Evolutionary conservation across 2,329 filamentous ascomycete genomes (phyloP).

Genomic region (Trichoderma breve): DNA sequence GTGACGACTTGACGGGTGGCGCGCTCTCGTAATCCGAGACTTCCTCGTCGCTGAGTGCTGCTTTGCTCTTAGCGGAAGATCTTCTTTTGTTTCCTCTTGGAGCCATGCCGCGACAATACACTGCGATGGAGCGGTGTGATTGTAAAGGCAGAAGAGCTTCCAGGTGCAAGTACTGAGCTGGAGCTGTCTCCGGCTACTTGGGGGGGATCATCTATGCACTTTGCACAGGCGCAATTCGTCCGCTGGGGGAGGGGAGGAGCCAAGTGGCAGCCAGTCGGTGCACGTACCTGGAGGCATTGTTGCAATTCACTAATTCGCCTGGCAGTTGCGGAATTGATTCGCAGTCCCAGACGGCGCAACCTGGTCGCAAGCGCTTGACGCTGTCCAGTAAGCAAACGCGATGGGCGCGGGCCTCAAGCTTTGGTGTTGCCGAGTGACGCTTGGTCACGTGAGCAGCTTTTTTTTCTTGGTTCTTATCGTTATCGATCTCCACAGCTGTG

Average conservation of each 20-base stretch:
- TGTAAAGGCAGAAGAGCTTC: background rate
- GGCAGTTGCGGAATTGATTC: background rate
- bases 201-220: background rate
- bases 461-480: background rate
- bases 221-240: background rate
- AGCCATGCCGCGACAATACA: conserved; percentile 13
- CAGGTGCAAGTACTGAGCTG: background rate
- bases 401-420: conserved; percentile 3
- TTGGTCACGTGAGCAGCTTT: background rate
- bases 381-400: conserved; percentile 18
- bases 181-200: background rate
- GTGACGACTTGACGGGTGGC: conserved; percentile 26
- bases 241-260: background rate
- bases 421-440: conserved; percentile 14
- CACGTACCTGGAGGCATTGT: conserved; percentile 23
- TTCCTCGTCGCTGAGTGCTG: conserved; percentile 40
- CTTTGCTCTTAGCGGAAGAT: conserved; percentile 23
- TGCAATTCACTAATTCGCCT: background rate
- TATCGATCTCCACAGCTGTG: background rate
- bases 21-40: conserved; percentile 33
- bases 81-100: conserved; percentile 13
- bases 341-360: conserved; percentile 13
- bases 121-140: background rate
- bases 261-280: background rate
- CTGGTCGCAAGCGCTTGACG: conserved; percentile 13